Evolutionary conservation across 129 eudicot species (phyloP), one percentile per base, ranked within the genome.

Genomic region (Arctium minus): DNA sequence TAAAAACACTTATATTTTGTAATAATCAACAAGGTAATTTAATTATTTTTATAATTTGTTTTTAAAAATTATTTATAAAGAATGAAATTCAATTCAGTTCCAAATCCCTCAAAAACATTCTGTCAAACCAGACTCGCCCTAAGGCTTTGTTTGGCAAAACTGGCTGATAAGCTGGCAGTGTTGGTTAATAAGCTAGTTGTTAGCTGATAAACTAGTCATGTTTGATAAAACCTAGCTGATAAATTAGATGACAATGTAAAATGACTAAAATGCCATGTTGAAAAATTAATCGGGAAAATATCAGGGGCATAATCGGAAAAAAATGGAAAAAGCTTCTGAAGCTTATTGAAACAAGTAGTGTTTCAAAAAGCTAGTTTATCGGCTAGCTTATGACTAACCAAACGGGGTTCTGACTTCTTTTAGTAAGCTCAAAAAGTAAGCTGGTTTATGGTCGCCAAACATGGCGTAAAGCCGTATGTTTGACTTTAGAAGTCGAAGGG

Each of bases 401-500:
- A 60, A 60, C 0, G 29, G 8, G 30, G 68, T 18, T 60, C 27
- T 22, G 27, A 22, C 27, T 22, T 22, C 8, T n/a, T 5, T 60
- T 9, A 17, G 4, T 60, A 60, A 60, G 68, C 68, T 60, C 68
- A n/a, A 60, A n/a, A 60, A 60, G 17, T 5, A 60, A 60, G 68
- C 30, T 18, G 13, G 29, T 29, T 60, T n/a, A 60, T 60, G 68
- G 68, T 60, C 5, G 68, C 29, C 33, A 67, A 38, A 78, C 12
- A 37, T n/a, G 30, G 73, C 40, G 44, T 79, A 69, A 38, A 73
- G 18, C 22, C 3, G 4, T 62, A 8, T 65, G 27, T 40, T 39
- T 40, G 80, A 81, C 7, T 81, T 80, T 10, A 81, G 27, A 74
- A 74, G 37, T 74, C 68, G 18, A 40, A 65, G 4, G 75, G 44